Percentiles rank a stretch among this genome's conserved stretches.
Evolutionary conservation across 371 early-diverging fungal genomes (phyloP).

Genomic region (Nosema muscidifuracis): DNA sequence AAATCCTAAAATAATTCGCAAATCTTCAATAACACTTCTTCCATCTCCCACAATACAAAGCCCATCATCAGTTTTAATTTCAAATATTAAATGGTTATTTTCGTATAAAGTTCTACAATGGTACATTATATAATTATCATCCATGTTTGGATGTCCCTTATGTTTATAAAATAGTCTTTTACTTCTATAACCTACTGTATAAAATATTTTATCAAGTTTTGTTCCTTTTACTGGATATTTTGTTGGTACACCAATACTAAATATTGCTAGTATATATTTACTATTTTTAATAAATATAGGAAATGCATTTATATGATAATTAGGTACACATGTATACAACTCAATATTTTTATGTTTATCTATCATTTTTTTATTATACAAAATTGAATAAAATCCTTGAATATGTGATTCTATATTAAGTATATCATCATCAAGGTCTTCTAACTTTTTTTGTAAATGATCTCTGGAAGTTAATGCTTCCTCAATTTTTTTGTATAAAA

Average conservation of each 20-base stretch:
- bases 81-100: constrained; percentile 2
- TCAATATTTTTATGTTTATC: too few species aligned
- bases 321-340: neutral
- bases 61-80: constrained; percentile 17
- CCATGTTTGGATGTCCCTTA: neutral
- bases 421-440: neutral
- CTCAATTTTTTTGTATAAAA: neutral
- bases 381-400: neutral
- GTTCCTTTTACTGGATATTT: neutral
- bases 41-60: neutral
- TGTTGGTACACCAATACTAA: neutral
- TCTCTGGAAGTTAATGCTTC: neutral
- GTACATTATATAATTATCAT: constrained; percentile 13
- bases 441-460: neutral
- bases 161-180: constrained; percentile 15
- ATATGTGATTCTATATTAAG: constrained; percentile 3
- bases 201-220: neutral
- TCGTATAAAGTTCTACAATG: neutral
- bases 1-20: neutral
- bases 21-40: neutral
- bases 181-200: constrained; percentile 9
- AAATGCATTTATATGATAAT: constrained; percentile 3
- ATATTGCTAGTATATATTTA: constrained; percentile 6
- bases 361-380: neutral
- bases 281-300: constrained; percentile 8